Base-by-base conservation (phyloP, 2,329 filamentous ascomycete species). In the Cercospora canescens region DNA sequence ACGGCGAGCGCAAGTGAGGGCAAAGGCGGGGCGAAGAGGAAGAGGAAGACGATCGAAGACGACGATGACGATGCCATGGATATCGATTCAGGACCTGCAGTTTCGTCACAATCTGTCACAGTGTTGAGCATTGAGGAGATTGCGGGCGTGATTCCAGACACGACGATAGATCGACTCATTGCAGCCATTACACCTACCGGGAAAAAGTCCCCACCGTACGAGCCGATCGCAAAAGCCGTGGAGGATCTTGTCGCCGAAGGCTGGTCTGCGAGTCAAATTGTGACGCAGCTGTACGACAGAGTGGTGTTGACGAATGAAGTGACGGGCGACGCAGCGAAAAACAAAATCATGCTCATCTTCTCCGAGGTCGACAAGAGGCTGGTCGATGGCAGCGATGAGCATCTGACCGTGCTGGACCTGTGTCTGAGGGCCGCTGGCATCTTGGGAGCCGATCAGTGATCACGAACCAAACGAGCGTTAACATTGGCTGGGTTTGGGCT, bases 221-320 rank as follows among this genome's bases (percentile, higher is more conserved):
- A 88, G 66, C 85, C 86, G 12, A 87, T 99, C 16, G 88, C 93
- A 0, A 88, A 88, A 70, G 89, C 92, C 6, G 91, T 98, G 5
- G 92, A 94, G 73, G 91, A 97, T 70, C 89, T 99, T 83, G 89
- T 98, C 55, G 94, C 94, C 0, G 95, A 98, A 80, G 95, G 95
- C 8, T 99, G 95, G 94, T 97, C 94, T 77, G 95, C 94, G 26
- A 89, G 89, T 6, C 95, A 98, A 79, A 87, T 97, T 28, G 85
- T 98, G 39, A 83, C 86, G 18, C 93, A 97, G 85, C 82, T 97
- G 48, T 98, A 97, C 75, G 91, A 95, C 79, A 84, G 86, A 28
- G 82, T 98, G 39, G 86, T 97, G 30, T 65, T 78, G 21, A 92
- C 88, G 76, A 93, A 97, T 75, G 95, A 98, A 78, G 85, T 89